Base-by-base conservation (phyloP, 768 basidiomycete species). In the Amyloporia xantha region DNA sequence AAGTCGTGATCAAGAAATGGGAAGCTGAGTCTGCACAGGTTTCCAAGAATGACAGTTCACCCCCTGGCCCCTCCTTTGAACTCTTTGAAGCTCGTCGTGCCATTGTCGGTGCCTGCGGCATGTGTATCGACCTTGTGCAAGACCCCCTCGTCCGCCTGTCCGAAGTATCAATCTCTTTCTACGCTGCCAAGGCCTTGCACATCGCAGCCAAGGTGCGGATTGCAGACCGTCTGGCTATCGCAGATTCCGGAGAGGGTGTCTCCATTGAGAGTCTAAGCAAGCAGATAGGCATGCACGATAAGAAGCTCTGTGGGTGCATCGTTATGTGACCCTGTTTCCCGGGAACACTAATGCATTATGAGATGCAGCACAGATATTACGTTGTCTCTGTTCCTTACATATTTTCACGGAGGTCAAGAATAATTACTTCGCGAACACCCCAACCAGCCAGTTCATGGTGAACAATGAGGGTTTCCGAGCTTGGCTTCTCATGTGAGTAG, bases 1-100 rank as follows among this genome's bases (percentile, higher is more conserved):
- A 51, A 39, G 39, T 26, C 24, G 44, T 51, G 25, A 51, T 51
- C 44, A 41, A 46, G 13, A 39, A 51, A 11, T 51, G 50, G 50
- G 39, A 41, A 23, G 27, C 21, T 2, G 50, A 51, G 23, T 39
- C 41, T 17, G 3, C 3, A 13, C 7, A 33, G 5, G n/a, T 17
- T 11, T 24, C 30, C 21, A n/a, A 6, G 19, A 24, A 9, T 12
- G n/a, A 5, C 24, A 6, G 19, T 19, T 15, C 4, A 15, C 2
- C 4, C 24, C 25, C 15, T 21, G n/a, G 35, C 17, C 50, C 50
- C 1, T 51, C 50, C 2, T 17, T 26, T 3, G 45, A 15, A n/a
- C 28, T 51, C 3, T 46, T 19, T 35, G 38, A 51, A 11, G 50
- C 44, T 5, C 48, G 48, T 23, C 40, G 48, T 13, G 21, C 20